phyloP scores from a whole-genome alignment of 495 filamentous ascomycete species.

The Xylaria bambusicola region DNA sequence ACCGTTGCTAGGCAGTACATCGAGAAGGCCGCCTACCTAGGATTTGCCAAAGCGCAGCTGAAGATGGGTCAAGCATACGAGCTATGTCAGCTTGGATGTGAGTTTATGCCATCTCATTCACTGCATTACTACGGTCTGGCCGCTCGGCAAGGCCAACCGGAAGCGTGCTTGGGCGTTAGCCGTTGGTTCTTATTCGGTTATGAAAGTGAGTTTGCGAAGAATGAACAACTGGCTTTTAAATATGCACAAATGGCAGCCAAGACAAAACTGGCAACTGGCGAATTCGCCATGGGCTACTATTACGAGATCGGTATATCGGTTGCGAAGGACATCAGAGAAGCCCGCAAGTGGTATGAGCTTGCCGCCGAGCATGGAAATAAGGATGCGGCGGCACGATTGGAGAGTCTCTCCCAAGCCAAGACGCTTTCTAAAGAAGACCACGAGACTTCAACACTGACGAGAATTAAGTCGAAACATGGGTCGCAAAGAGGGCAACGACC shows the following conservation, averaged over 20 bases:
- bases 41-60: slow-evolving; percentile 94
- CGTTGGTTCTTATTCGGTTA: slow-evolving; percentile 98
- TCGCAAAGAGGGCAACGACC: slow-evolving; percentile 75
- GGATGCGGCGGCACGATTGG: slow-evolving; percentile 79
- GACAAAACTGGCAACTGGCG: slow-evolving; percentile 79
- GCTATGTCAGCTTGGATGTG: slow-evolving; percentile 86
- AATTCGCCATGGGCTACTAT: slow-evolving; percentile 98
- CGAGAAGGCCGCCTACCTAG: slow-evolving; percentile 94
- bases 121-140: slow-evolving; percentile 96
- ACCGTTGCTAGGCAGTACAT: slow-evolving; percentile 80
- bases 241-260: slow-evolving; percentile 87
- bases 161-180: slow-evolving; percentile 94
- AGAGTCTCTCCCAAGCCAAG: slow-evolving; percentile 82
- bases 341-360: slow-evolving; percentile 85
- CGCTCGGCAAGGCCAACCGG: slow-evolving; percentile 80
- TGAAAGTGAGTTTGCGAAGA: slow-evolving; percentile 88
- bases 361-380: slow-evolving; percentile 90
- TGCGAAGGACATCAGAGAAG: slow-evolving; percentile 76
- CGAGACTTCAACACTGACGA: slow-evolving; percentile 82
- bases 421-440: slow-evolving; percentile 88
- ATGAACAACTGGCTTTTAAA: slow-evolving; percentile 86
- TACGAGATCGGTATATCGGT: slow-evolving; percentile 94
- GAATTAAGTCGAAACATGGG: slow-evolving; percentile 91
- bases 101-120: slow-evolving; percentile 90
- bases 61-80: slow-evolving; percentile 98